Conservation (phyloP, 495 filamentous ascomycete species). For the Hypoxylon rickii region DNA sequence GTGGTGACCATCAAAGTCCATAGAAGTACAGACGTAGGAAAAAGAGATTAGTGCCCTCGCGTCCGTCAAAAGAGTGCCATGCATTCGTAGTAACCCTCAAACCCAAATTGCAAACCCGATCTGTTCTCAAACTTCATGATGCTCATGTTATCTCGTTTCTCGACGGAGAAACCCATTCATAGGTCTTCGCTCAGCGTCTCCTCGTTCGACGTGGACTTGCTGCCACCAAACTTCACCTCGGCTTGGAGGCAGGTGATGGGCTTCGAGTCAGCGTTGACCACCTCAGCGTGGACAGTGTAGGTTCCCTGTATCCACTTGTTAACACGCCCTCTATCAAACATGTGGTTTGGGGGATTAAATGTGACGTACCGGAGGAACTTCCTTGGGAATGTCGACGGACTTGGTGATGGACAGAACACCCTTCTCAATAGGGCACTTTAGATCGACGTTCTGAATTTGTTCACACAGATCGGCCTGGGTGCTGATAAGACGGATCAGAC, state of each 20-base stretch:
- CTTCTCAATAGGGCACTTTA: slow-evolving; percentile 83
- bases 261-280: slow-evolving; percentile 66
- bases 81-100: slow-evolving; percentile 27
- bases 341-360: neutral
- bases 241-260: slow-evolving; percentile 85
- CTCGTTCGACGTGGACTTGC: slow-evolving; percentile 7
- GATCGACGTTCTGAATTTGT: slow-evolving; percentile 81
- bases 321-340: neutral
- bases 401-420: slow-evolving; percentile 75
- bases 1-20: slow-evolving; percentile 11
- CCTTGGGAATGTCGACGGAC: slow-evolving; percentile 78
- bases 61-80: slow-evolving; percentile 30
- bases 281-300: slow-evolving; percentile 88
- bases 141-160: slow-evolving; percentile 1
- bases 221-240: slow-evolving; percentile 58
- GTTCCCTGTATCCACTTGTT: slow-evolving; percentile 64
- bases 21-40: slow-evolving; percentile 32
- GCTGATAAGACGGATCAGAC: slow-evolving; percentile 84
- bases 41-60: slow-evolving; percentile 1
- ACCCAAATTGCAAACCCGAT: slow-evolving; percentile 3
- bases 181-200: slow-evolving; percentile 16
- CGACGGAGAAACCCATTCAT: slow-evolving; percentile 3
- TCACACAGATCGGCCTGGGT: slow-evolving; percentile 83
- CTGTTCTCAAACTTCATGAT: slow-evolving; percentile 5
- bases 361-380: slow-evolving; percentile 87